A percentile compares a stretch with the other conserved stretches of the same genome.
These are phyloP conservation scores for Aspergillus sp. DNA, from an alignment of 2,329 filamentous ascomycete genomes.

Conservation along the genomic window DNA sequence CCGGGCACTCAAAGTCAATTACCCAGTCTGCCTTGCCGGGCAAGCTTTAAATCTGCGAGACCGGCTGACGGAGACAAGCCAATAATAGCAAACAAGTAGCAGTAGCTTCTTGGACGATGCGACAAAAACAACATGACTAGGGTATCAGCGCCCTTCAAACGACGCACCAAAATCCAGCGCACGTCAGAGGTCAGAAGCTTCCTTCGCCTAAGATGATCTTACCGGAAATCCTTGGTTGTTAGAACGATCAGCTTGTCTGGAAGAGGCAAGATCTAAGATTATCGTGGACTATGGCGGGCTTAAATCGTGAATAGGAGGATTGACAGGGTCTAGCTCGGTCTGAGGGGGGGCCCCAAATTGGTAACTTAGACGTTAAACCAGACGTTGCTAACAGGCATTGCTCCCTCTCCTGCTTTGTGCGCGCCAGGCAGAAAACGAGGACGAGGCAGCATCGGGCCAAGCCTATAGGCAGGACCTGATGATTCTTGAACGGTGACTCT, in stretches of 20 bases:
- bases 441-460: conserved; percentile 1
- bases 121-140: neutral
- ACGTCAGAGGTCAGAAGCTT: neutral
- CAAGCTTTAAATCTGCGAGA: neutral
- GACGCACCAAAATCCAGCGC: neutral
- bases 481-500: neutral
- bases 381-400: neutral
- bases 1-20: neutral
- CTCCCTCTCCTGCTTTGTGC: neutral
- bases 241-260: neutral
- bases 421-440: neutral
- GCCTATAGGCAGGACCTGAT: neutral
- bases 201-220: neutral
- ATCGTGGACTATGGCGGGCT: conserved; percentile 1
- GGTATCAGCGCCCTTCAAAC: neutral
- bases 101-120: neutral
- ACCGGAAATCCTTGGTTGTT: conserved; percentile 1
- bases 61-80: neutral
- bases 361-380: conserved; percentile 3
- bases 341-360: neutral
- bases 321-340: conserved; percentile 11
- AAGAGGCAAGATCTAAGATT: conserved; percentile 7
- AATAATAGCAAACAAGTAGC: neutral
- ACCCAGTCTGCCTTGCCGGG: conserved; percentile 7
- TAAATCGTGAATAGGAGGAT: conserved; percentile 8